Base-by-base conservation (phyloP, 768 basidiomycete genomes). In the Lactarius pseudohatsudake region DNA sequence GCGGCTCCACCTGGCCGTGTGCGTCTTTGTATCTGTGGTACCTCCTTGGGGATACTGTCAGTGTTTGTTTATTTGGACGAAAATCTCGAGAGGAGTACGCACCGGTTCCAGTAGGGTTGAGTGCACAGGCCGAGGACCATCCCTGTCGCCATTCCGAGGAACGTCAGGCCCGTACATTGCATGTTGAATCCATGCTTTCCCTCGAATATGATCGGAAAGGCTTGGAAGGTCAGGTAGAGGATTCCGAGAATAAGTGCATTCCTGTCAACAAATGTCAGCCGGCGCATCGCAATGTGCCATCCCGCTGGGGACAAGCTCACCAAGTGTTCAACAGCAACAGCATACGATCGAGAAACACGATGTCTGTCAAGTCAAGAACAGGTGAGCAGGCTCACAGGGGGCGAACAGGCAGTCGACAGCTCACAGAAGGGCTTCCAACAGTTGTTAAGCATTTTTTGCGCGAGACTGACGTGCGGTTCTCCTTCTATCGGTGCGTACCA, bases 371-470 rank as follows among this genome's bases (percentile, higher is more conserved):
- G 66, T 40, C 61, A 45, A 40, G 34, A 43, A 53, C 40, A 26
- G 63, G 43, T 60, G 67, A 43, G 61, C 4, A 7, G 26, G 57
- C 13, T 7, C 13, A 22, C 22, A 54, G 40, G 34, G 18, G 32
- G 22, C 10, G 64, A 26, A 57, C 20, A 58, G 38, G 38, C 40
- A 38, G 15, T 38, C 20, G 40, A 9, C 34, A 30, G 77, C 88
- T 61, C 73, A 91, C 91, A 78, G 74, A 95, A 93, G 1, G 92
- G 91, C 8, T 79, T 85, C 61, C 81, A 86, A 69, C 87, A 86
- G 69, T 88, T 91, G 65, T 85, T 70, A 16, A 79, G 38, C 34
- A 94, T 78, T 0, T 85, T 82, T 15, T 70, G 69, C 3, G 74
- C 32, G 11, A 93, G 73, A 54, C 78, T 80, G 36, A 76, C 77